Conservation (phyloP, 2,329 filamentous ascomycete species). For the Rasamsonia emersonii region DNA sequence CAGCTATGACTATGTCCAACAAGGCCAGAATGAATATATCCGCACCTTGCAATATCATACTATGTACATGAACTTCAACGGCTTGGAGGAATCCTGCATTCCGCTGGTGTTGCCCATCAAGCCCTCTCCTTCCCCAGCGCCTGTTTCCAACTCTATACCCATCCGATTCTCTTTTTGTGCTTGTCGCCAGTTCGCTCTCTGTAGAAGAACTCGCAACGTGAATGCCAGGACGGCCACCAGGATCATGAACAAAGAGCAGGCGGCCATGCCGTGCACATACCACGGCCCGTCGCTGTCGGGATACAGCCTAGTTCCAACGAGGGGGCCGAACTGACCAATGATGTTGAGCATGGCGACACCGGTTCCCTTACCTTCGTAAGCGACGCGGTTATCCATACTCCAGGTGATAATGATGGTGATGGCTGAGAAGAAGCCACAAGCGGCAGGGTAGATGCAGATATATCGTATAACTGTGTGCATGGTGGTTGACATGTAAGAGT, state of each 20-base stretch:
- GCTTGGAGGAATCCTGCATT: conserved; percentile 1
- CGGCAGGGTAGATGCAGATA: conserved; percentile 67
- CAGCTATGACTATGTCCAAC: too few species aligned
- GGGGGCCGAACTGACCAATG: conserved; percentile 70
- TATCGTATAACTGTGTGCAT: conserved; percentile 49
- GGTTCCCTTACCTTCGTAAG: conserved; percentile 59
- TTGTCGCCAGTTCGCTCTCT: conserved; percentile 42
- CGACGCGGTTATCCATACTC: conserved; percentile 77
- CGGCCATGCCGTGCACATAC: conserved; percentile 54
- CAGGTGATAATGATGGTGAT: conserved; percentile 80
- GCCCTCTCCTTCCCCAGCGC: conserved; percentile 8
- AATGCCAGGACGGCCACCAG: conserved; percentile 50
- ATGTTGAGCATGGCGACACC: conserved; percentile 75
- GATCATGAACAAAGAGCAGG: conserved; percentile 56
- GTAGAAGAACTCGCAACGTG: conserved; percentile 46
- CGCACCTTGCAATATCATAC: too few species aligned
- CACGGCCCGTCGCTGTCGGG: conserved; percentile 51
- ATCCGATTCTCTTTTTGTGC: conserved; percentile 13
- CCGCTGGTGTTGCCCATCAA: conserved; percentile 5
- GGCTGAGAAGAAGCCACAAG: conserved; percentile 72
- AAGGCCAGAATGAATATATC: too few species aligned
- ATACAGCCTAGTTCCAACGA: conserved; percentile 60
- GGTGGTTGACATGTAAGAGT: conserved; percentile 22
- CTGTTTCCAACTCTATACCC: conserved; percentile 10
- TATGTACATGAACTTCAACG: conserved; percentile 5